Percentiles rank a stretch among this genome's conserved stretches.
Evolutionary conservation across 495 filamentous ascomycete genomes (phyloP).

Genomic region (Melanomma pulvis-pyrius): DNA sequence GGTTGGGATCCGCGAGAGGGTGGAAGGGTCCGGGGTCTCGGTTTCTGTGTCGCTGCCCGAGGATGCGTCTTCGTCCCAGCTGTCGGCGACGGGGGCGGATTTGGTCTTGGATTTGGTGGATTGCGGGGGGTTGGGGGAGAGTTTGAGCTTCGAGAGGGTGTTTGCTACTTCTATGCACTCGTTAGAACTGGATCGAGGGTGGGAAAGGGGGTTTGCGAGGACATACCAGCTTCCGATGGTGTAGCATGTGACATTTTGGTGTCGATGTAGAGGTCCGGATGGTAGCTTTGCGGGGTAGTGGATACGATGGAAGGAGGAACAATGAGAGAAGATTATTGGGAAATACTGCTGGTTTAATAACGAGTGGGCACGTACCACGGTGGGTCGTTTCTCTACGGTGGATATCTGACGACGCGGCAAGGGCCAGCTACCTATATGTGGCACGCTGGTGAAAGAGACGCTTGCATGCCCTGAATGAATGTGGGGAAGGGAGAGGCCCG

Average conservation of each 20-base stretch:
- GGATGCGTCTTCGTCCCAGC: slow-evolving; percentile 79
- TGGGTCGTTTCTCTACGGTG: background rate
- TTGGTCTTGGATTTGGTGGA: slow-evolving; percentile 46
- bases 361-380: background rate
- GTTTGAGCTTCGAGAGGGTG: slow-evolving; percentile 38
- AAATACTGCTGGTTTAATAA: background rate
- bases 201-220: background rate
- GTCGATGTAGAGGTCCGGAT: background rate
- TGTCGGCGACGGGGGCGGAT: slow-evolving; percentile 64
- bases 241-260: slow-evolving; percentile 18
- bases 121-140: slow-evolving; percentile 49
- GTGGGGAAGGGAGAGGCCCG: slow-evolving; percentile 13
- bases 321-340: background rate
- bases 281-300: slow-evolving; percentile 18
- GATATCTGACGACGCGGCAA: background rate
- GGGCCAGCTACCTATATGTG: background rate
- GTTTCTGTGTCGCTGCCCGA: slow-evolving; percentile 52
- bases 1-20: slow-evolving; percentile 35
- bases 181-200: slow-evolving; percentile 23
- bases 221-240: slow-evolving; percentile 35
- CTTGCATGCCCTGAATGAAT: background rate
- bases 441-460: slow-evolving; percentile 3
- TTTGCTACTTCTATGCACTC: slow-evolving; percentile 30
- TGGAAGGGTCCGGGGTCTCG: slow-evolving; percentile 43
- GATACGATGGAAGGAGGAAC: background rate